Evolutionary conservation across 805 yeast species (phyloP).

Genomic region (Ogataea nakhonphanomensis): DNA sequence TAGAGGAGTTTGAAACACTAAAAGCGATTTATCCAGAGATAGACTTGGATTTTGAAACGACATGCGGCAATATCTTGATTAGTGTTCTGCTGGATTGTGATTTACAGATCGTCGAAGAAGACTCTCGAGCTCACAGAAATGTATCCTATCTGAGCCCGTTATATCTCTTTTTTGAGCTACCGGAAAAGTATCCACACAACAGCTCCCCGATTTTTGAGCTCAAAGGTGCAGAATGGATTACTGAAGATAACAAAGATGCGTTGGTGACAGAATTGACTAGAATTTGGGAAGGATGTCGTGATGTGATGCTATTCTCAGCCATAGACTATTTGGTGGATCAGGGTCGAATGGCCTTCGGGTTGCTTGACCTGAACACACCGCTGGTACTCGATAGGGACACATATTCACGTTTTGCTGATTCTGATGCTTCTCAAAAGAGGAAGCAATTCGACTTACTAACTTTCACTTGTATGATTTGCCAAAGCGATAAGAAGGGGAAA

Average conservation of each 20-base stretch:
- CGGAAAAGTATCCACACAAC: conserved; percentile 35
- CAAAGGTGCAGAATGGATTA: conserved; percentile 28
- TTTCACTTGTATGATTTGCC: conserved; percentile 56
- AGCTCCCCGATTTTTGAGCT: conserved; percentile 31
- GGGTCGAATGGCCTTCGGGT: conserved; percentile 17
- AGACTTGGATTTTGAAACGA: conserved; percentile 2
- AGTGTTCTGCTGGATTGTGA: conserved; percentile 27
- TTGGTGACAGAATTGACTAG: conserved; percentile 22
- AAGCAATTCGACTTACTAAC: conserved; percentile 35
- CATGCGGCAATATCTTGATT: conserved; percentile 29
- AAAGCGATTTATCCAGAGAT: conserved; percentile 42
- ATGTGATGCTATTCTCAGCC: conserved; percentile 40
- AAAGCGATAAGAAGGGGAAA: conserved; percentile 44
- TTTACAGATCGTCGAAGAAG: conserved; percentile 18
- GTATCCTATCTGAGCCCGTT: conserved; percentile 32
- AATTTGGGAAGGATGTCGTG: conserved; percentile 36
- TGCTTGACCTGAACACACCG: conserved; percentile 8
- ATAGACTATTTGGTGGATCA: conserved; percentile 38
- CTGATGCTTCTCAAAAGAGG: conserved; percentile 24
- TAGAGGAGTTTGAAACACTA: conserved; percentile 41
- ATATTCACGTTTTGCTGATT: conserved; percentile 16
- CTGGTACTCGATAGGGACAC: conserved; percentile 2
- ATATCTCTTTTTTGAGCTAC: conserved; percentile 29
- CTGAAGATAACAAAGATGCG: conserved; percentile 11
- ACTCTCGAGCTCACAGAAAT: conserved; percentile 1